These are phyloP conservation scores for Lactifluus volemus DNA, from an alignment of 768 basidiomycete genomes.

Conservation along the genomic window DNA sequence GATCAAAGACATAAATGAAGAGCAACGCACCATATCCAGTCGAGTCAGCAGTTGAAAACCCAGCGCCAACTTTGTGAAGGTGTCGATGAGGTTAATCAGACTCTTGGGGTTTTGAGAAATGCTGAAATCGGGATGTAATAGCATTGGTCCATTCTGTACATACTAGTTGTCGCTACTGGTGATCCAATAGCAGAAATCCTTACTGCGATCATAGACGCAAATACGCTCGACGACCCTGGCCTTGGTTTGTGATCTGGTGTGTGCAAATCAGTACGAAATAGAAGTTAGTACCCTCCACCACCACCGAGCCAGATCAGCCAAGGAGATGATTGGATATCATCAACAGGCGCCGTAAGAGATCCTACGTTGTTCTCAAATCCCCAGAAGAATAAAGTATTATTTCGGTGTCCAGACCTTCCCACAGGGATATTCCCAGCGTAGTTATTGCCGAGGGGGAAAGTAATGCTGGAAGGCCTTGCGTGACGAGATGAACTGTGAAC, in stretches of 20 bases:
- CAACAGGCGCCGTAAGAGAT: conserved; percentile 27
- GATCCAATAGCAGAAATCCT: not conserved
- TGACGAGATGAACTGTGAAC: conserved; percentile 29
- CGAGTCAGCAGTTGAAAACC: conserved; percentile 56
- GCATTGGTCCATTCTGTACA: conserved; percentile 60
- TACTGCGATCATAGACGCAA: conserved; percentile 52
- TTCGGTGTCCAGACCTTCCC: conserved; percentile 26
- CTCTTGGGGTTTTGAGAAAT: conserved; percentile 43
- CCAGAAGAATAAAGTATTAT: conserved; percentile 35
- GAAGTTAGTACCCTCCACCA: conserved; percentile 22
- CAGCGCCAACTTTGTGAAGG: conserved; percentile 43
- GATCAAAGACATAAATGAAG: not conserved
- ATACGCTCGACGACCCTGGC: conserved; percentile 63
- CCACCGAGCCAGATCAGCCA: conserved; percentile 35
- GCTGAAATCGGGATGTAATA: conserved; percentile 42
- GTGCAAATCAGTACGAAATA: not conserved
- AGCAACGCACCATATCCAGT: conserved; percentile 44
- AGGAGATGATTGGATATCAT: conserved; percentile 23
- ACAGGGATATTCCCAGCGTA: conserved; percentile 32
- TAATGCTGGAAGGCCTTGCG: conserved; percentile 28
- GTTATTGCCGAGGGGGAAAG: conserved; percentile 26
- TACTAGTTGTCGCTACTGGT: not conserved
- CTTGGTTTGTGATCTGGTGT: conserved; percentile 23
- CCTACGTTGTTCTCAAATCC: conserved; percentile 31
- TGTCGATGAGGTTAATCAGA: conserved; percentile 55